Evolutionary conservation across 1,284 basidiomycete genomes (phyloP), one percentile per base, ranked within the genome.

Genomic region (Laetiporus sulphureus): DNA sequence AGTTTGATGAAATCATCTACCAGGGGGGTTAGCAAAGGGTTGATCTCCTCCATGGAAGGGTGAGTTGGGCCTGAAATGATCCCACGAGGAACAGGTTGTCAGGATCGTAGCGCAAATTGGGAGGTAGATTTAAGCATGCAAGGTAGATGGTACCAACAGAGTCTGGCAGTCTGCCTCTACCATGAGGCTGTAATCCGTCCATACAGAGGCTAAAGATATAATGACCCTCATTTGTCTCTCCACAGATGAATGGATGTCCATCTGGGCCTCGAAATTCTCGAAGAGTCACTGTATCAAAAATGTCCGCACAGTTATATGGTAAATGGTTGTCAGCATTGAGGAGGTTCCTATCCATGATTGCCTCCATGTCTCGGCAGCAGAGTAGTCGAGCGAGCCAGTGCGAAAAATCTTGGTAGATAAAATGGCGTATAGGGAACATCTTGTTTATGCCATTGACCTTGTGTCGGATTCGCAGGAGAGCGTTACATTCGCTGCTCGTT

Each of bases 61-160:
- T 67, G 59, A 7, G 52, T 45, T 3, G 62, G 65, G 7, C 64
- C 64, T 11, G 68, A 67, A 13, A 68, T 58, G 29, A 65, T 51
- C 58, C 59, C 12, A 53, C 53, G 19, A 62, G 45, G 45, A 47
- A 61, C n/a, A 63, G 45, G 43, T 65, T 63, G 41, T 58, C 53
- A 4, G 36, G 18, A 10, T 44, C 46, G 38, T 55, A 60, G 5
- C 61, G 47, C 5, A 57, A 25, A 3, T 60, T 40, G n/a, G 44
- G 35, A 2, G 61, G 63, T 12, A 64, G 51, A 16, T 56, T 56
- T 13, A 60, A 50, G 40, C 52, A 55, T 3, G 46, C 50, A 41
- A 63, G 37, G 23, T 48, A 49, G 11, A 62, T 55, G 15, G 13
- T 21, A 6, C 22, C 7, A 12, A 15, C 10, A 6, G 38, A 24